Base-by-base conservation (phyloP, 23 red algal species). In the Gracilaria gracilis region DNA sequence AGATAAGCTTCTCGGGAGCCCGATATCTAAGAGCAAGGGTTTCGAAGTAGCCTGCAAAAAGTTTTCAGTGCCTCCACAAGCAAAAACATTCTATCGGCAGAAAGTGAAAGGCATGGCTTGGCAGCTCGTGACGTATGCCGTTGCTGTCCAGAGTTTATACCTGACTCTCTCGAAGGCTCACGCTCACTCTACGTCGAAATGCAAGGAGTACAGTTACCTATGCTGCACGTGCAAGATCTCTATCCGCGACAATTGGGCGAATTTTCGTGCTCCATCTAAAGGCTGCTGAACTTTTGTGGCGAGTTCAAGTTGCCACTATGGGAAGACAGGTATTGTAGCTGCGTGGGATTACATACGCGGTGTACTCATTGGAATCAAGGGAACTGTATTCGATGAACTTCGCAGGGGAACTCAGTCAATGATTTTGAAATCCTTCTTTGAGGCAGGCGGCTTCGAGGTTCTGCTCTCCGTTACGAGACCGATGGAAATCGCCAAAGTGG, bases 271-370 rank as follows among this genome's bases (percentile, higher is more conserved):
- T 91, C 1, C 85, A 95, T 31, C 42, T 95, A 21, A 53, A 67
- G 20, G 79, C 93, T 23, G 79, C 93, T 37, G 93, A 77, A n/a
- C 20, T 25, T 32, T 36, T 95, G 13, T 95, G 93, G 93, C 48
- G 62, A 20, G 25, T 89, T 19, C 17, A 78, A 20, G 93, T 90
- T 17, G 75, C 44, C 19, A 84, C 67, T 81, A 85, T 85, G 77
- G 85, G 93, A 24, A 44, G 31, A 76, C 48, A 46, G 34, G 64
- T 38, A 55, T 95, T 34, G 46, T 82, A n/a, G 83, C 85, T 51
- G 93, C 85, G 11, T 95, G 93, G 93, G 87, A 95, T 78, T 95
- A 95, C 42, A 37, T 95, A 35, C 85, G 93, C 21, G 93, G 93
- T 15, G 51, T 95, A 1, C 75, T 80, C 28, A 82, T 87, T 17